Evolutionary conservation across 2,329 filamentous ascomycete genomes (phyloP), one percentile per base, ranked within the genome.

Genomic region (Fusarium luffae): DNA sequence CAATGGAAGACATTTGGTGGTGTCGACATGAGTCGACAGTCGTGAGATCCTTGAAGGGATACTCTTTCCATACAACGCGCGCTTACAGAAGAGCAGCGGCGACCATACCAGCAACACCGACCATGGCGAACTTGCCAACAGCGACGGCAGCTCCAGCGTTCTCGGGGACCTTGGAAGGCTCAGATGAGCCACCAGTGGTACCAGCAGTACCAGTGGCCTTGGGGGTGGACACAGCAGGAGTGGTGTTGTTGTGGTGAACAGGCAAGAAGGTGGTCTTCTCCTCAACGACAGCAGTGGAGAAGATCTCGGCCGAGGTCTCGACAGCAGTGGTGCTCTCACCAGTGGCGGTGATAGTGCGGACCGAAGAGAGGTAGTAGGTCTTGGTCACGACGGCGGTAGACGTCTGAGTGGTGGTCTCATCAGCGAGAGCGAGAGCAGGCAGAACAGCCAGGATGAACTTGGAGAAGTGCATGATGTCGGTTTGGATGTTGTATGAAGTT

Each of bases 401-500:
- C 19, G 86, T 88, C 49, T 79, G 80, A 23, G 83, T 85, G 19
- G 83, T 81, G 44, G 82, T 82, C 21, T 55, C 68, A 54, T 70
- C 61, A 14, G 86, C 86, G 54, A 86, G 73, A 63, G 85, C 87
- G 74, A 88, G 76, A 55, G 86, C 80, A 73, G 87, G 86, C 75
- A 89, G 82, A 68, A 85, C 77, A 65, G 83, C 83, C 64, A 85
- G 77, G 74, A 85, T 61, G 64, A 88, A 73, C 30, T 82, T 78
- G 47, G 77, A 76, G 71, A 81, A 73, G 48, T 81, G 80, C 81
- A 82, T 82, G 57, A 62, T 78, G 74, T 68, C 63, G 19, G 54
- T 64, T 54, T 50, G 44, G 55, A 72, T 62, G 49, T 42, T 41
- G 27, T 52, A 51, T 61, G 51, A 37, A 63, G 52, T 27, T 52